phyloP scores from a whole-genome alignment of 768 basidiomycete genomes.

The Boletus rufocinnamomeus region DNA sequence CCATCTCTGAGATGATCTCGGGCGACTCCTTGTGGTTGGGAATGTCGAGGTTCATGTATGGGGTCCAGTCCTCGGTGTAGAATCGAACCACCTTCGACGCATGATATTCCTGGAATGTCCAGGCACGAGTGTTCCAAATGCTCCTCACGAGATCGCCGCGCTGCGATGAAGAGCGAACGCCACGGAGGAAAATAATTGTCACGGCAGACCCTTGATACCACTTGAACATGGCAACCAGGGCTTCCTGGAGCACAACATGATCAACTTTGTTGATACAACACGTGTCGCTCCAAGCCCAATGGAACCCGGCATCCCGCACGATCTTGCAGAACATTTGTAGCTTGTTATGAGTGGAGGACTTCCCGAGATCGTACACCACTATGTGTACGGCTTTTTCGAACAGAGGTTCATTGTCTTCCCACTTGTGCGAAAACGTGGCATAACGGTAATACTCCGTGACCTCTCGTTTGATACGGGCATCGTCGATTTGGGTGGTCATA shows the following conservation, averaged over 20 bases:
- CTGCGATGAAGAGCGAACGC: background rate
- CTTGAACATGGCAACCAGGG: constrained; percentile 9
- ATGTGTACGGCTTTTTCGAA: background rate
- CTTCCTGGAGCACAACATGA: background rate
- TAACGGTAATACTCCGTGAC: too few species aligned
- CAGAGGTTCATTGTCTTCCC: too few species aligned
- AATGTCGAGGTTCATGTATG: background rate
- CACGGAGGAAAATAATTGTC: constrained; percentile 8
- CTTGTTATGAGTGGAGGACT: background rate
- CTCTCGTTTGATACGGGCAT: too few species aligned
- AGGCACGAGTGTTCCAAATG: constrained; percentile 10
- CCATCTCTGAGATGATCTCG: constrained; percentile 10
- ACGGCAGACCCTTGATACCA: constrained; percentile 11
- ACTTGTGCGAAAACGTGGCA: too few species aligned
- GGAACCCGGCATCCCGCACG: background rate
- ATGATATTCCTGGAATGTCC: constrained; percentile 12
- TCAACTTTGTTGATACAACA: constrained; percentile 7
- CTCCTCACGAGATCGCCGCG: background rate
- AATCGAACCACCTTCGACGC: constrained; percentile 13
- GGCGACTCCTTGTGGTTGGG: constrained; percentile 10
- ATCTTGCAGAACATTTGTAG: constrained; percentile 6
- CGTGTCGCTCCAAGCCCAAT: constrained; percentile 14
- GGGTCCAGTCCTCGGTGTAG: background rate
- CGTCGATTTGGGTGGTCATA: too few species aligned
- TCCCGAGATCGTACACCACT: background rate